A percentile compares a stretch with the other conserved stretches of the same genome.
Evolutionary conservation across 306 rosid genomes (phyloP).

Genomic region (Vigna angularis): DNA sequence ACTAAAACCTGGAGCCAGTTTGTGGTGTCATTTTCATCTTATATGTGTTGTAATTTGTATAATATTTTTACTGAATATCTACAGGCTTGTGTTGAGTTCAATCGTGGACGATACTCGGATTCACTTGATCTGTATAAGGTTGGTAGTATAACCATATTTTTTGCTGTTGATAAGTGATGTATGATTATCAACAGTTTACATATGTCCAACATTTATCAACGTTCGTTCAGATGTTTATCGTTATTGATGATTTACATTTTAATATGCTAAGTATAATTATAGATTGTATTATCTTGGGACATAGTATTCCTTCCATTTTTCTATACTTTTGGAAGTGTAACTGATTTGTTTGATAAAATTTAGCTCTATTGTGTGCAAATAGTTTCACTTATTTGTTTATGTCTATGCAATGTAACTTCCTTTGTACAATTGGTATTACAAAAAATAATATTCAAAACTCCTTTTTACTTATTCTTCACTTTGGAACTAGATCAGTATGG

Average conservation of each 20-base stretch:
- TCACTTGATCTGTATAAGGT: conserved; percentile 97
- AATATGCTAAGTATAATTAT: not conserved
- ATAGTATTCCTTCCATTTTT: not conserved
- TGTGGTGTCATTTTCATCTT: conserved; percentile 36
- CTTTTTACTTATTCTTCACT: not conserved
- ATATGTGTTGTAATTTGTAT: conserved; percentile 37
- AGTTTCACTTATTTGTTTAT: not conserved
- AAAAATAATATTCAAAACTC: not conserved
- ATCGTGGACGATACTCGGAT: conserved; percentile 87
- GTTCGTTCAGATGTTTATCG: not conserved
- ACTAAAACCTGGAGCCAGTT: conserved; percentile 31
- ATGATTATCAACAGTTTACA: conserved; percentile 36
- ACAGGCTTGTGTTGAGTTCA: conserved; percentile 99
- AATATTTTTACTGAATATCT: conserved; percentile 49
- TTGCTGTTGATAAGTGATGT: conserved; percentile 37
- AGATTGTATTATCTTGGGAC: not conserved
- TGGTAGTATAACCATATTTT: conserved; percentile 48
- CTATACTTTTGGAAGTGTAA: not conserved
- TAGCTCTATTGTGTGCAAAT: not conserved
- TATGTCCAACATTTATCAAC: conserved; percentile 32
- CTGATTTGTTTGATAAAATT: not conserved
- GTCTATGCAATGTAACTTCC: not conserved
- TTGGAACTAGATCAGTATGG: conserved; percentile 22
- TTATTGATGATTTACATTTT: not conserved
- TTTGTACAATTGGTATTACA: conserved; percentile 10